Conservation (phyloP, 228 moss, liverwort and hornwort genomes). For the Sphagnum magellanicum region DNA sequence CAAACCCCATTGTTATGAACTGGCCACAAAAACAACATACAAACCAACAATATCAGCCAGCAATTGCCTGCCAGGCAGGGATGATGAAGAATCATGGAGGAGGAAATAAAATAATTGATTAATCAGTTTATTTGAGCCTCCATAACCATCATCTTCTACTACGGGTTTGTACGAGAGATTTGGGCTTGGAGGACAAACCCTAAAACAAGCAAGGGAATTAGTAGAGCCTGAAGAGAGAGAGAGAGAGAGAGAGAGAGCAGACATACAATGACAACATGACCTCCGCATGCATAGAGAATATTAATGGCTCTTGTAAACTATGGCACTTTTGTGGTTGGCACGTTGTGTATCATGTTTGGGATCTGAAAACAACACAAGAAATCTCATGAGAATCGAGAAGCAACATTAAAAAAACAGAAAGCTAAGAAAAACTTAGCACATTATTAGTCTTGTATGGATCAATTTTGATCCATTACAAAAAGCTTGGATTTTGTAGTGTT, state of each 20-base stretch:
- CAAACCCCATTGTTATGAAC: slow-evolving; percentile 96
- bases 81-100: neutral
- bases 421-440: no score
- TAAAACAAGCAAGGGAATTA: no score
- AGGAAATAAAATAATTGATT: neutral
- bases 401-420: no score
- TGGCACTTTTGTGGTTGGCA: slow-evolving; percentile 66
- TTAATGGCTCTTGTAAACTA: slow-evolving; percentile 98
- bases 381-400: no score
- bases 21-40: slow-evolving; percentile 12
- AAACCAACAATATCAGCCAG: neutral
- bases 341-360: slow-evolving; percentile 42
- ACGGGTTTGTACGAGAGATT: neutral
- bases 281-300: slow-evolving; percentile 92
- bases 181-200: neutral
- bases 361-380: slow-evolving; percentile 22
- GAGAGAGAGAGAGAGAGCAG: slow-evolving; percentile 1
- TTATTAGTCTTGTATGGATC: no score
- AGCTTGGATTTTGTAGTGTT: no score
- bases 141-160: neutral
- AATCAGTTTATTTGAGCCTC: neutral
- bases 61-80: neutral
- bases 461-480: no score
- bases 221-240: neutral
- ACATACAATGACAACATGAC: slow-evolving; percentile 98